These are phyloP conservation scores for Wickerhamomyces strasburgensis DNA, from an alignment of 805 yeast genomes.

Conservation along the genomic window DNA sequence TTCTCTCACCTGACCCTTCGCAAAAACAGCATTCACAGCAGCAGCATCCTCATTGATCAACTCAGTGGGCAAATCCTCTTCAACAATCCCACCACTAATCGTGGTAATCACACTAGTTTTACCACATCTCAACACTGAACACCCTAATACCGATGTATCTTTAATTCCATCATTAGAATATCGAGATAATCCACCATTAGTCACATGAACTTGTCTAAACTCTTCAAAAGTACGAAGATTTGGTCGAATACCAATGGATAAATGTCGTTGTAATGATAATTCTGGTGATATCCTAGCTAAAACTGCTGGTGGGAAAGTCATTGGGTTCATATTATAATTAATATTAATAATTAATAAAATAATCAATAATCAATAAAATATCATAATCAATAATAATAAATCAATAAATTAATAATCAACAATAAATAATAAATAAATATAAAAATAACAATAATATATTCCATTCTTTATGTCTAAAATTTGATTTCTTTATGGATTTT, in stretches of 20 bases:
- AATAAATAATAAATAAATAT: too few relatives aligned
- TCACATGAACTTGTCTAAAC: slow-evolving; percentile 52
- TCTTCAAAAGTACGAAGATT: slow-evolving; percentile 66
- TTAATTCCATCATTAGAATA: slow-evolving; percentile 26
- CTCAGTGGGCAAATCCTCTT: slow-evolving; percentile 42
- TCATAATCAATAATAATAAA: too few relatives aligned
- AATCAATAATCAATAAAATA: too few relatives aligned
- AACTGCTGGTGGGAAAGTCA: slow-evolving; percentile 75
- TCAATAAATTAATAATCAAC: too few relatives aligned
- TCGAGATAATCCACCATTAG: slow-evolving; percentile 35
- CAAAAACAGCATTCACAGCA: slow-evolving; percentile 27
- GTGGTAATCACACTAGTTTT: slow-evolving; percentile 70
- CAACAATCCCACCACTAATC: slow-evolving; percentile 62
- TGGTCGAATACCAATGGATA: slow-evolving; percentile 73
- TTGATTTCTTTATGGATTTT: too few relatives aligned
- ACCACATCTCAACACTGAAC: slow-evolving; percentile 66
- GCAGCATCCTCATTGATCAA: slow-evolving; percentile 36
- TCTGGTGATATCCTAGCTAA: slow-evolving; percentile 85
- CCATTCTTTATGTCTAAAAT: too few relatives aligned
- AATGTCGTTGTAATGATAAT: slow-evolving; percentile 70
- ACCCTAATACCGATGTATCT: slow-evolving; percentile 48
- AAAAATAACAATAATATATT: too few relatives aligned
- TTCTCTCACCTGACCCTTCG: slow-evolving; percentile 29
- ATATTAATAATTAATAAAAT: too few relatives aligned
- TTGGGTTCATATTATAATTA: slow-evolving; percentile 29